Percentiles rank a stretch among this genome's conserved stretches.
Evolutionary conservation across 169 alveolate species (phyloP).

Genomic region (Eimeria acervulina): DNA sequence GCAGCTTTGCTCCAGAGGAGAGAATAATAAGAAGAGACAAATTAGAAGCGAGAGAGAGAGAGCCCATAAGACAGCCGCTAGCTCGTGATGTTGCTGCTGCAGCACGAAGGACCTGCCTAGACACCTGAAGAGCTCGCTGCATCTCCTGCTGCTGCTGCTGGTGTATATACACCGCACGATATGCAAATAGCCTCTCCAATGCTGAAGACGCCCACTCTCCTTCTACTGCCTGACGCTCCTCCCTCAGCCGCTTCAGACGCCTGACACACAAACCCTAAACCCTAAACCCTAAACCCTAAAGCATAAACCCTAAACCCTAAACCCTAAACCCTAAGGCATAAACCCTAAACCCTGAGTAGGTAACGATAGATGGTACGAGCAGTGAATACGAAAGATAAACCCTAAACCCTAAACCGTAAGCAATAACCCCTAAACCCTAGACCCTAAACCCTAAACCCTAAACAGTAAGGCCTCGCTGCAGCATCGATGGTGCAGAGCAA

Average conservation of each 20-base stretch:
- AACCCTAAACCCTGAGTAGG: not conserved
- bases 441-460: not conserved
- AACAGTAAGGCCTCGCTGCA: no score
- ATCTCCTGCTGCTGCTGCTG: not conserved
- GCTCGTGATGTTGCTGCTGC: slow-evolving; percentile 36
- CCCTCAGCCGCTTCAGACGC: slow-evolving; percentile 50
- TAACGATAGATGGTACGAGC: no score
- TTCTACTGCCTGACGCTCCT: slow-evolving; percentile 5
- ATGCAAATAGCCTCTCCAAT: no score
- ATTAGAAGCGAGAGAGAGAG: slow-evolving; percentile 27
- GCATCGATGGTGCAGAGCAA: no score
- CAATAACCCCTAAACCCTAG: no score
- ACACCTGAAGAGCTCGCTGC: not conserved
- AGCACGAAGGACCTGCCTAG: slow-evolving; percentile 25
- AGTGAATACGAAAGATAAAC: no score
- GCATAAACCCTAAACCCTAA: slow-evolving; percentile 15
- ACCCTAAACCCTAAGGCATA: slow-evolving; percentile 31
- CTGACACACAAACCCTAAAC: slow-evolving; percentile 54
- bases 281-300: slow-evolving; percentile 39
- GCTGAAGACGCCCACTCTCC: no score
- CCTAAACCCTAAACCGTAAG: no score
- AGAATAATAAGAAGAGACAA: slow-evolving; percentile 61
- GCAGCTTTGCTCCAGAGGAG: slow-evolving; percentile 45
- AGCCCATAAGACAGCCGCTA: slow-evolving; percentile 67
- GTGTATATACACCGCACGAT: no score